Base-by-base conservation (phyloP, 306 rosid genomes). In the Carpinus fangiana region DNA sequence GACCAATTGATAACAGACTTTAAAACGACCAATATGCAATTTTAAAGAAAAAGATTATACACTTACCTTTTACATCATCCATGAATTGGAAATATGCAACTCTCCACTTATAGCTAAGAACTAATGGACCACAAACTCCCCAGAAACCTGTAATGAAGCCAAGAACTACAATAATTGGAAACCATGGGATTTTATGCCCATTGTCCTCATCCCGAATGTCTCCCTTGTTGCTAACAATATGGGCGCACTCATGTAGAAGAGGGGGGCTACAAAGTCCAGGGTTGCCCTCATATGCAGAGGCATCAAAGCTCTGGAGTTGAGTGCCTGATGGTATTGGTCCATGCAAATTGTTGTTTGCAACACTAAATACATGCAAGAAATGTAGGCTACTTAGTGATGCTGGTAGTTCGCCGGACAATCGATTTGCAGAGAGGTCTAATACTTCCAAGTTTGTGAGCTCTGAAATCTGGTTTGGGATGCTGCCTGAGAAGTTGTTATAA, bases 101-200 rank as follows among this genome's bases (percentile, higher is more conserved):
- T 45, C 54, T 73, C 68, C 54, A 74, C 2, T 8, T 8, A 41
- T 56, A 34, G n/a, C 10, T 56, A n/a, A 36, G 31, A 21, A n/a
- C 1, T 12, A 70, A 56, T 54, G 50, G 21, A 2, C 81, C 38
- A 26, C 81, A 70, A 45, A 78, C 51, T 7, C 60, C 75, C 51
- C 70, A 56, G 28, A 78, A 70, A 56, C 75, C 41, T 5, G 21
- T 0, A 12, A 78, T 18, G 52, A 57, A 78, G 28, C 81, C 70
- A 18, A 70, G 26, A 23, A 20, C 76, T 11, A 70, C 26, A 1
- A 38, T 14, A 20, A 55, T 7, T 28, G 68, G 8, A 68, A 76
- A 18, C 74, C 43, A 20, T 2, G 55, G 21, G 11, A 13, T 10
- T 73, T 16, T 10, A 41, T 0, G 18, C 34, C 47, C 52, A 10